phyloP scores from a whole-genome alignment of 495 filamentous ascomycete species.

The Penicillium odoratum region DNA sequence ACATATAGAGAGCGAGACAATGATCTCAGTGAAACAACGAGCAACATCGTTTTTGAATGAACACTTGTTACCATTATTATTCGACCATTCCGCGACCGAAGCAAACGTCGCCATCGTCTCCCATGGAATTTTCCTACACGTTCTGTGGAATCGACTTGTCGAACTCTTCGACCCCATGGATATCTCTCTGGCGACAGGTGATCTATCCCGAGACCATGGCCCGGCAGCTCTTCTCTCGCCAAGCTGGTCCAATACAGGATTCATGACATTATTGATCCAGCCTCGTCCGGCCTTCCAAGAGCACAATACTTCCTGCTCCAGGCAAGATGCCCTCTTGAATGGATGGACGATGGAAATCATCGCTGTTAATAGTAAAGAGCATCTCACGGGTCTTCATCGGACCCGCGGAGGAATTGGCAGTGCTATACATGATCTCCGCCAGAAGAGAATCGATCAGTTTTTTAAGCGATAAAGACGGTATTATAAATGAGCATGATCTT shows the following conservation, averaged over 20 bases:
- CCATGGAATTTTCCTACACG: constrained; percentile 75
- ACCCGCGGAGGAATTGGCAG: constrained; percentile 73
- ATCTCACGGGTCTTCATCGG: constrained; percentile 71
- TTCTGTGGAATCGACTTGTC: constrained; percentile 64
- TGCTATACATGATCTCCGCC: constrained; percentile 65
- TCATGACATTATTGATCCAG: constrained; percentile 51
- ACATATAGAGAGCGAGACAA: constrained; percentile 39
- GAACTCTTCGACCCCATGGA: constrained; percentile 47
- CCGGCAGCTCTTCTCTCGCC: constrained; percentile 27
- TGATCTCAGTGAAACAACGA: constrained; percentile 60
- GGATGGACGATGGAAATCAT: constrained; percentile 26
- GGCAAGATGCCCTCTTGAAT: constrained; percentile 10
- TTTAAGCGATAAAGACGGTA: constrained; percentile 46
- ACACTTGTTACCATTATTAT: constrained; percentile 58
- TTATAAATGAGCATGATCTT: constrained; percentile 14
- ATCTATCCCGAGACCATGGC: constrained; percentile 9
- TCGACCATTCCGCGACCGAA: constrained; percentile 23
- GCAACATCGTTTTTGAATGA: constrained; percentile 61
- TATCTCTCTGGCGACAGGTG: constrained; percentile 22
- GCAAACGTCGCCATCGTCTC: constrained; percentile 66
- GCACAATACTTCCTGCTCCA: neutral
- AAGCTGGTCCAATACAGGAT: constrained; percentile 68
- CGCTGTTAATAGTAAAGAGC: constrained; percentile 54
- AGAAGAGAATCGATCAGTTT: constrained; percentile 75
- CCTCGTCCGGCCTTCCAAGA: neutral